Conservation (phyloP, 768 basidiomycete species). For the Lentinula lateritia region DNA sequence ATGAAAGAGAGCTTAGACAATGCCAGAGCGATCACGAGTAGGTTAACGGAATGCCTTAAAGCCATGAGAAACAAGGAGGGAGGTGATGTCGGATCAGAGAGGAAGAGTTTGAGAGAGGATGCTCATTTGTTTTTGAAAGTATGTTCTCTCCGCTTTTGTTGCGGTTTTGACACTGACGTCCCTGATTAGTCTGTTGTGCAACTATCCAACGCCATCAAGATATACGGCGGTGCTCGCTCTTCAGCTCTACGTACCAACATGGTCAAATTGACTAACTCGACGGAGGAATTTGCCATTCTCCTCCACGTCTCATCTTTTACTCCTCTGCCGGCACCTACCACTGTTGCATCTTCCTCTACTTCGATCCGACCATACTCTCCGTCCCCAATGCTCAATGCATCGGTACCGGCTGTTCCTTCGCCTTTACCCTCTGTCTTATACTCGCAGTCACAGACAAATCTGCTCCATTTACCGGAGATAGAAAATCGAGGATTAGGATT, state of each 20-base stretch:
- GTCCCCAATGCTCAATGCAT: slow-evolving; percentile 38
- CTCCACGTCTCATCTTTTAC: slow-evolving; percentile 83
- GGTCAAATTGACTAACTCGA: slow-evolving; percentile 73
- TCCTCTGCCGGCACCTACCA: slow-evolving; percentile 36
- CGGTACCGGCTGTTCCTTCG: slow-evolving; percentile 9
- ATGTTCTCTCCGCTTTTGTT: slow-evolving; percentile 9
- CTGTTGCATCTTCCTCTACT: neutral
- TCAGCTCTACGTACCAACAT: slow-evolving; percentile 62
- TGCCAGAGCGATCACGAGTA: slow-evolving; percentile 61
- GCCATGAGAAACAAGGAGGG: slow-evolving; percentile 39
- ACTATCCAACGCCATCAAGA: slow-evolving; percentile 69
- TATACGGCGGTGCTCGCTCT: slow-evolving; percentile 53
- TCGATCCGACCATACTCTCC: slow-evolving; percentile 55
- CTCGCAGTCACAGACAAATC: slow-evolving; percentile 13
- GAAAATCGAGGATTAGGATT: slow-evolving; percentile 37
- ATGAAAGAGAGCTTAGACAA: slow-evolving; percentile 49
- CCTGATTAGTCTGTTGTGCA: slow-evolving; percentile 62
- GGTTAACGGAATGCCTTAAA: slow-evolving; percentile 53
- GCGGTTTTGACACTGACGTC: neutral
- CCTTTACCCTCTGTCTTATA: neutral
- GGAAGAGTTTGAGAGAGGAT: slow-evolving; percentile 65
- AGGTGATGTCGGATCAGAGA: slow-evolving; percentile 47
- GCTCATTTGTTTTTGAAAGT: slow-evolving; percentile 83
- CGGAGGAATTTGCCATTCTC: slow-evolving; percentile 83
- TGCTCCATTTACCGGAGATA: slow-evolving; percentile 21